Base-by-base conservation (phyloP, 2,329 filamentous ascomycete species). In the Scopulariopsis brevicaulis region DNA sequence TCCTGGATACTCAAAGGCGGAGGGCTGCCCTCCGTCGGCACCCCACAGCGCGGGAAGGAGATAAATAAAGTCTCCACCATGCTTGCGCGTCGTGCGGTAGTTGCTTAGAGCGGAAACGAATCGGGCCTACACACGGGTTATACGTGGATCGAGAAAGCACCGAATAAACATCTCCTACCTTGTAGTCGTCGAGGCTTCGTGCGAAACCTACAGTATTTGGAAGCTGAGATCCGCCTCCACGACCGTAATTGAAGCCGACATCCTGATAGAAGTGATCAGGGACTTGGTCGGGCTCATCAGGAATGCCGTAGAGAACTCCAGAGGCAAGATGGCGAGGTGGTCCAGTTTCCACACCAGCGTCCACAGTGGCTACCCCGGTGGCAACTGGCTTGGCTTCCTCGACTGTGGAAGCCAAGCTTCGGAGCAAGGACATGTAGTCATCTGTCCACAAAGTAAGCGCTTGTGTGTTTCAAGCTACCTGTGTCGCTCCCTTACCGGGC, bases 31-130 rank as follows among this genome's bases (percentile, higher is more conserved):
- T 40, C 24, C 58, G 32, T 61, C 60, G 8, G 60, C 60, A 20
- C 60, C 60, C 60, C 60, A 61, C 18, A 59, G 53, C 24, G 59
- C 60, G 32, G 59, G 56, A 8, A 58, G 53, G 22, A 61, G 56
- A 20, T 58, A 50, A 24, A 54, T 56, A 24, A 60, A 60, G 37
- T 55, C 18, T 1, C 35, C 59, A 37, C 52, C 55, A 43, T 60
- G 53, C n/a, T 54, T 34, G 4, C 46, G 51, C 14, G 54, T 35
- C 22, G 54, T 51, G 18, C 3, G 15, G 40, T 59, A 59, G 54
- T 59, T 59, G 58, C 50, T 56, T 22, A 56, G 58, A 15, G 53
- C 53, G 34, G 53, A 56, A 20, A 25, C 46, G 22, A 53, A 59
- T 6, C 58, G 54, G 4, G 34, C 46, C 58, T 51, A n/a, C 18